Conservation (phyloP, 768 basidiomycete genomes). For the Collybia mongolica region DNA sequence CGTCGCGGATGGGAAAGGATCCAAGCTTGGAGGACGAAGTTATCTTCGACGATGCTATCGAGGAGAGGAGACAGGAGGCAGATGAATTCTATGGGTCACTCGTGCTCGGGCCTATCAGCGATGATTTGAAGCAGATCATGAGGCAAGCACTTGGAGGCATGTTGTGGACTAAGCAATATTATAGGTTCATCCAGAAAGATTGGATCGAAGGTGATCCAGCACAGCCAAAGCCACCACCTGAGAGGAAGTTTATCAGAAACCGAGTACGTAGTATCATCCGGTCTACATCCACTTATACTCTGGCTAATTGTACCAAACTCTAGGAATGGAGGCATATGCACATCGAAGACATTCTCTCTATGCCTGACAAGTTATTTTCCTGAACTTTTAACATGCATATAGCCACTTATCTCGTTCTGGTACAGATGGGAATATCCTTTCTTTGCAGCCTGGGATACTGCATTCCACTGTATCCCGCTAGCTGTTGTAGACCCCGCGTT, state of each 20-base stretch:
- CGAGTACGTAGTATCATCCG: constrained; percentile 42
- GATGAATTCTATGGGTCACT: constrained; percentile 93
- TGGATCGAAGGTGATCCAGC: constrained; percentile 96
- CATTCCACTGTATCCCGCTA: constrained; percentile 99
- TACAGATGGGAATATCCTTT: constrained; percentile 96
- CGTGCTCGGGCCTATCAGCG: constrained; percentile 80
- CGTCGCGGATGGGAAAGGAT: constrained; percentile 70
- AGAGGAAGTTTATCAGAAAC: constrained; percentile 83
- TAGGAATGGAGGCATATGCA: constrained; percentile 97
- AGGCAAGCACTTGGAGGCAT: constrained; percentile 94
- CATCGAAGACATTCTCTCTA: constrained; percentile 93
- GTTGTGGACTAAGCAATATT: constrained; percentile 99
- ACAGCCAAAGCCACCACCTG: constrained; percentile 92
- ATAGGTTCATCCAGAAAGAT: constrained; percentile 93
- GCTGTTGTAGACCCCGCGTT: constrained; percentile 94
- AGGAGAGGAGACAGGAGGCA: constrained; percentile 89
- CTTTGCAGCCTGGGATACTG: constrained; percentile 97
- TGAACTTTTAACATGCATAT: neutral
- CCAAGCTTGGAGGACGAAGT: constrained; percentile 84
- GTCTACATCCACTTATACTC: neutral
- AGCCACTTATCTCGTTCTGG: constrained; percentile 7
- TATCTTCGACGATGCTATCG: constrained; percentile 83
- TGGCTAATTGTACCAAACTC: neutral
- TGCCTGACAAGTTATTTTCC: constrained; percentile 92
- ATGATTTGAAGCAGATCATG: constrained; percentile 95